phyloP scores from a whole-genome alignment of 257 asterid species.

The Rauvolfia tetraphylla region DNA sequence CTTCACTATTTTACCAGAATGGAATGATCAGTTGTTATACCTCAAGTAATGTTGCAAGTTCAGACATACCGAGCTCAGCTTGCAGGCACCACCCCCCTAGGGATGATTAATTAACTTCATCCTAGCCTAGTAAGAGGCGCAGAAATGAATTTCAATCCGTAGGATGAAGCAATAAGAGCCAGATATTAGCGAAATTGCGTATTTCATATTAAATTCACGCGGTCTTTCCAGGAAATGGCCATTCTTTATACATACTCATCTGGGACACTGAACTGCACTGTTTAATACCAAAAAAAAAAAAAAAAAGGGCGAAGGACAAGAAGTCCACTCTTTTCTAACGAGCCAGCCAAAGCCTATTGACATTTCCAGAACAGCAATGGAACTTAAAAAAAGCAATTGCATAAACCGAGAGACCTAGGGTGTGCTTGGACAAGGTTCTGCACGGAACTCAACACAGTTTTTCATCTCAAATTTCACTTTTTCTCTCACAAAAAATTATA shows the following conservation, averaged over 20 bases:
- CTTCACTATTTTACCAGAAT: conserved; percentile 12
- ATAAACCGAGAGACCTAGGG: background rate
- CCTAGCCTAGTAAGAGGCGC: background rate
- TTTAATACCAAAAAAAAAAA: background rate
- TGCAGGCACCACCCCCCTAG: conserved; percentile 9
- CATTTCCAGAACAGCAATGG: background rate
- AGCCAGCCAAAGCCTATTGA: too few species aligned
- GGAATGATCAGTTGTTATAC: conserved; percentile 10
- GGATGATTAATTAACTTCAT: conserved; percentile 17
- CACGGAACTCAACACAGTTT: too few species aligned
- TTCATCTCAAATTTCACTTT: too few species aligned
- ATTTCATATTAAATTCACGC: too few species aligned
- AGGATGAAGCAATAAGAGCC: background rate
- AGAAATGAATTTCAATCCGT: background rate
- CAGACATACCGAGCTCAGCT: background rate
- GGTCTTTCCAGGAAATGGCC: too few species aligned
- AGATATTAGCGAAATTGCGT: too few species aligned
- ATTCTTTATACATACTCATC: background rate
- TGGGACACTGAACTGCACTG: background rate
- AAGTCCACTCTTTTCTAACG: too few species aligned
- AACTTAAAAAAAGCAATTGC: background rate
- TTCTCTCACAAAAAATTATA: too few species aligned
- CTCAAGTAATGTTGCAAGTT: background rate
- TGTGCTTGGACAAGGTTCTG: too few species aligned
- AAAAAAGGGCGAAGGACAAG: too few species aligned